phyloP scores from a whole-genome alignment of 2,329 filamentous ascomycete species.

The Xylariaceae sp. region DNA sequence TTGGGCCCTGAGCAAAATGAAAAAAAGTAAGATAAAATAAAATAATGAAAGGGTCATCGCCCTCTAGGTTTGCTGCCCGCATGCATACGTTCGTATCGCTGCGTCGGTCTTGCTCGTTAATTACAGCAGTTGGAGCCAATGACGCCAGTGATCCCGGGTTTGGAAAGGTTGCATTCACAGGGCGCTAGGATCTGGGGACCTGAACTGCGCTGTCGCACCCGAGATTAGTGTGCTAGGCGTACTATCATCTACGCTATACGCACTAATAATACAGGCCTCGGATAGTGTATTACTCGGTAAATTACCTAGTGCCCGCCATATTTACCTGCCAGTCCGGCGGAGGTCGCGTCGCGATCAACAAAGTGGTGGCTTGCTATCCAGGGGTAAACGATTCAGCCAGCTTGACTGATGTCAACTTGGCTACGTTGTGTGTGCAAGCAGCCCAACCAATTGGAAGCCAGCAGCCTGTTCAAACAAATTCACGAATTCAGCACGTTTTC shows the following conservation, averaged over 20 bases:
- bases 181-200: not conserved
- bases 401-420: not conserved
- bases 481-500: too few species aligned
- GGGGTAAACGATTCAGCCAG: not conserved
- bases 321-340: too few species aligned
- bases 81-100: constrained; percentile 1
- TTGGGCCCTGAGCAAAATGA: too few species aligned
- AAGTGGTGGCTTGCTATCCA: too few species aligned
- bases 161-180: not conserved
- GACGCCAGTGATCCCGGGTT: constrained; percentile 17
- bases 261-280: too few species aligned
- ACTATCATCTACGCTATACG: too few species aligned
- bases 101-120: constrained; percentile 4
- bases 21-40: too few species aligned
- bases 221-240: too few species aligned
- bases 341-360: too few species aligned
- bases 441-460: not conserved
- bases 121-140: constrained; percentile 5
- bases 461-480: not conserved
- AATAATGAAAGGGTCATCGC: not conserved
- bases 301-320: too few species aligned
- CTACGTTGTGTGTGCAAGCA: not conserved
- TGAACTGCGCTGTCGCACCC: not conserved
- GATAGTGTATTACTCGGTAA: too few species aligned
- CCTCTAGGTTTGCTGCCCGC: not conserved